Percentiles rank a stretch among this genome's conserved stretches.
phyloP scores from a whole-genome alignment of 768 basidiomycete species.

The Serendipita sp. region DNA sequence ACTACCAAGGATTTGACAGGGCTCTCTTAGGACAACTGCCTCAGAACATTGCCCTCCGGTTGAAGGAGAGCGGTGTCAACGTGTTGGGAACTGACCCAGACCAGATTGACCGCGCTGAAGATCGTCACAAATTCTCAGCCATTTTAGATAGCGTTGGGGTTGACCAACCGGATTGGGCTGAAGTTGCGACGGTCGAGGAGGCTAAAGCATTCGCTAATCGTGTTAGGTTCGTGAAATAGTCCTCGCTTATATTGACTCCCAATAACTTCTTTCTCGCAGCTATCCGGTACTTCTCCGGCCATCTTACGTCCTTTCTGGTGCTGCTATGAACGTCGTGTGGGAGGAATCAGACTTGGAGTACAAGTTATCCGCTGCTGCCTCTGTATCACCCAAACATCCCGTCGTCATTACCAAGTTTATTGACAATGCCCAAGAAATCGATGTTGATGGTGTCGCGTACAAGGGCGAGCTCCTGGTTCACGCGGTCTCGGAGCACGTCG shows the following conservation, averaged over 20 bases:
- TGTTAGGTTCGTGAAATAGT: constrained; percentile 43
- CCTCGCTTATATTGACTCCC: not conserved
- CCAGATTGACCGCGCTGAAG: constrained; percentile 93
- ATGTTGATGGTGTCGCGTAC: constrained; percentile 93
- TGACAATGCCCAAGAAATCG: constrained; percentile 93
- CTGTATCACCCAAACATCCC: constrained; percentile 91
- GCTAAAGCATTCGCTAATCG: constrained; percentile 82
- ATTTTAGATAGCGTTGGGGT: constrained; percentile 89
- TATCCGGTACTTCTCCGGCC: constrained; percentile 98
- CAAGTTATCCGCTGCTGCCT: constrained; percentile 91
- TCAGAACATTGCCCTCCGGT: constrained; percentile 93
- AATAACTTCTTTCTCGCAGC: constrained; percentile 23
- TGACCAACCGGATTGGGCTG: constrained; percentile 94
- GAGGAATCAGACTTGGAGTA: constrained; percentile 81
- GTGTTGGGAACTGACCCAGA: constrained; percentile 93
- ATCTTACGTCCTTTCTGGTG: constrained; percentile 95
- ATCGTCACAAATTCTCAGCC: constrained; percentile 97
- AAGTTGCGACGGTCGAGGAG: constrained; percentile 73
- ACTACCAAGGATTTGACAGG: not conserved
- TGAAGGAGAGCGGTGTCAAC: constrained; percentile 79
- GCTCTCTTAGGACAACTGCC: constrained; percentile 67
- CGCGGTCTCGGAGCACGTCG: constrained; percentile 95
- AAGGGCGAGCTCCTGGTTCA: constrained; percentile 84
- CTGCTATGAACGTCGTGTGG: constrained; percentile 97
- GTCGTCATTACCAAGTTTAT: constrained; percentile 99